Conservation (phyloP, 2,329 filamentous ascomycete genomes). For the Cladosporium phlei region DNA sequence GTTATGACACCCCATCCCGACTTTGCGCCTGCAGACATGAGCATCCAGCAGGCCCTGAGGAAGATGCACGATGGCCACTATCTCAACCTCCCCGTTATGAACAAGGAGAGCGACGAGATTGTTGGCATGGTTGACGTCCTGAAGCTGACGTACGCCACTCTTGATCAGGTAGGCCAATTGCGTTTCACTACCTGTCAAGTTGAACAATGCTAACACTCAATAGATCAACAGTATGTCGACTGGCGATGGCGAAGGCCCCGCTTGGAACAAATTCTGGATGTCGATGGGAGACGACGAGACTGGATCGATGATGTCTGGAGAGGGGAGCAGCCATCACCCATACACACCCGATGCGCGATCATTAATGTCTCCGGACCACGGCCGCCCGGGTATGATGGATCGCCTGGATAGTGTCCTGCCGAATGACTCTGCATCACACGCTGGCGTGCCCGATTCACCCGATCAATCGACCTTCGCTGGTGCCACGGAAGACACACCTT, state of each 20-base stretch:
- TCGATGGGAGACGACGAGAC: conserved; percentile 91
- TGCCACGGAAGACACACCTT: conserved; percentile 66
- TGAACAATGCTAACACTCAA: not conserved
- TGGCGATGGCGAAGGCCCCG: conserved; percentile 84
- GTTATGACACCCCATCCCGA: conserved; percentile 99
- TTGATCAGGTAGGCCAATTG: conserved; percentile 69
- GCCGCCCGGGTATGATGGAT: conserved; percentile 56
- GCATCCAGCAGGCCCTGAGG: conserved; percentile 90
- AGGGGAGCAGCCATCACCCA: conserved; percentile 67
- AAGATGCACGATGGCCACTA: conserved; percentile 99
- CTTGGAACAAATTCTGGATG: conserved; percentile 99
- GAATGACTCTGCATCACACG: conserved; percentile 90
- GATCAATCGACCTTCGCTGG: conserved; percentile 60
- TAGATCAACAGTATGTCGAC: conserved; percentile 86
- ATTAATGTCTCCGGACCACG: conserved; percentile 73
- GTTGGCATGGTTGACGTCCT: conserved; percentile 99
- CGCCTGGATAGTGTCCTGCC: conserved; percentile 81
- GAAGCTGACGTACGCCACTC: conserved; percentile 94
- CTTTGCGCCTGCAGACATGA: conserved; percentile 98
- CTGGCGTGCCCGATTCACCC: conserved; percentile 69
- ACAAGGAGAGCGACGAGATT: conserved; percentile 82
- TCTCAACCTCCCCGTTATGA: conserved; percentile 97
- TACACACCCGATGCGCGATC: conserved; percentile 66
- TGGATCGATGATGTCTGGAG: conserved; percentile 92
- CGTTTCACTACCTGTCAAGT: not conserved